Evolutionary conservation across 805 yeast genomes (phyloP).

Genomic region (Saccharomycopsis fodiens): DNA sequence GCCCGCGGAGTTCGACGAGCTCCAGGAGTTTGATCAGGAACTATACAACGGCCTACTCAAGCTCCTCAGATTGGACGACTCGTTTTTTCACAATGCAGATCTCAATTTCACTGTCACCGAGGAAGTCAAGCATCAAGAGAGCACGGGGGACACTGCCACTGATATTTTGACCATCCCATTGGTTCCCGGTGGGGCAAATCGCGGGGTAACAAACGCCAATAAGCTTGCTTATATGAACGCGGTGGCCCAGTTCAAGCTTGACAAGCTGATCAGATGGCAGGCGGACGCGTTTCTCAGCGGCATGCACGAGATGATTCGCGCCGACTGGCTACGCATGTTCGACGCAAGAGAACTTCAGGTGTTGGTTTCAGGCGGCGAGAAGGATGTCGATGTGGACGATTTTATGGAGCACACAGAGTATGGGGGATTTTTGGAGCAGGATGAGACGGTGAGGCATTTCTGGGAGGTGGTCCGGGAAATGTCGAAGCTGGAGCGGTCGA

Average conservation of each 20-base stretch:
- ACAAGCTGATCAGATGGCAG: slow-evolving; percentile 50
- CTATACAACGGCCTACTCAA: slow-evolving; percentile 59
- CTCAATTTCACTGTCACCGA: slow-evolving; percentile 62
- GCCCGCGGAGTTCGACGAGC: slow-evolving; percentile 64
- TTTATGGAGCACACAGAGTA: slow-evolving; percentile 54
- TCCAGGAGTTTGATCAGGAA: slow-evolving; percentile 60
- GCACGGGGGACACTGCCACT: slow-evolving; percentile 8
- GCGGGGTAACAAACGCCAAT: slow-evolving; percentile 52
- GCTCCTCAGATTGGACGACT: slow-evolving; percentile 44
- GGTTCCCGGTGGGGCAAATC: slow-evolving; percentile 48
- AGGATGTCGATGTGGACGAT: slow-evolving; percentile 64
- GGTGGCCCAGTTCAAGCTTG: slow-evolving; percentile 72
- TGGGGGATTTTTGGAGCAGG: slow-evolving; percentile 52
- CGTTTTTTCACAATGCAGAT: slow-evolving; percentile 48
- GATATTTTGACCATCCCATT: slow-evolving; percentile 45
- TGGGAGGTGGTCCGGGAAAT: slow-evolving; percentile 76
- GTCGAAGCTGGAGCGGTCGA: slow-evolving; percentile 50
- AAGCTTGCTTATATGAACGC: slow-evolving; percentile 68
- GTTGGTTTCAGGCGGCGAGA: slow-evolving; percentile 73
- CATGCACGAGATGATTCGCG: slow-evolving; percentile 55
- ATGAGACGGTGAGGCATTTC: slow-evolving; percentile 53
- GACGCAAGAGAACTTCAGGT: slow-evolving; percentile 77
- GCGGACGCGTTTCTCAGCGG: slow-evolving; percentile 64
- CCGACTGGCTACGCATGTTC: slow-evolving; percentile 77
- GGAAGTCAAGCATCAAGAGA: slow-evolving; percentile 25